phyloP scores from a whole-genome alignment of 2,329 filamentous ascomycete species.

The Ascochyta koolunga region DNA sequence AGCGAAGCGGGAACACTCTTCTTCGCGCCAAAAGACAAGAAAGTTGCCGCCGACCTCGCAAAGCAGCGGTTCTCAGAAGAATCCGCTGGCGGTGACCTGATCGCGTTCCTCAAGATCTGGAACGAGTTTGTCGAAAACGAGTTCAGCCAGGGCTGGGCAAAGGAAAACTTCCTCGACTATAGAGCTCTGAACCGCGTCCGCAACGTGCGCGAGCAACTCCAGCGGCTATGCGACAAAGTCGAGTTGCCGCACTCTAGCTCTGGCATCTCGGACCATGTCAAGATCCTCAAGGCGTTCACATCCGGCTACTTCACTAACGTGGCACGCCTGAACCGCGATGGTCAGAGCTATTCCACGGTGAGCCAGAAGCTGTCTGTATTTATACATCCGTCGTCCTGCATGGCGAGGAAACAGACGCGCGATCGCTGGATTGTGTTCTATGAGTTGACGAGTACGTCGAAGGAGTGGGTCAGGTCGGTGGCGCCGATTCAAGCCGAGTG shows the following conservation, averaged over 20 bases:
- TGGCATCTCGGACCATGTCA: conserved; percentile 73
- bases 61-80: conserved; percentile 86
- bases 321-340: conserved; percentile 79
- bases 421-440: conserved; percentile 90
- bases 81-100: conserved; percentile 75
- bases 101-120: conserved; percentile 90
- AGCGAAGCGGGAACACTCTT: conserved; percentile 88
- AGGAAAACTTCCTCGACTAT: conserved; percentile 93
- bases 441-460: conserved; percentile 79
- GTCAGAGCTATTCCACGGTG: conserved; percentile 87
- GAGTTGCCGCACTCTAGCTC: conserved; percentile 75
- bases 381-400: conserved; percentile 78
- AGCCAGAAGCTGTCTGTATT: conserved; percentile 89
- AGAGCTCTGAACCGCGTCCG: conserved; percentile 85
- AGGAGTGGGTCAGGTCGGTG: conserved; percentile 90
- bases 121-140: conserved; percentile 94
- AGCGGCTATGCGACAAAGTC: conserved; percentile 89
- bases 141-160: conserved; percentile 84
- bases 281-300: conserved; percentile 86
- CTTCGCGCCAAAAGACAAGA: conserved; percentile 96
- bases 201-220: conserved; percentile 90
- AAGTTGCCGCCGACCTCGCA: conserved; percentile 91
- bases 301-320: conserved; percentile 96
- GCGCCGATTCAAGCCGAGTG: conserved; percentile 85
- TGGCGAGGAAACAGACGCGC: conserved; percentile 75